These are phyloP conservation scores for Cladobotryum mycophilum DNA, from an alignment of 2,329 filamentous ascomycete species.

Conservation along the genomic window DNA sequence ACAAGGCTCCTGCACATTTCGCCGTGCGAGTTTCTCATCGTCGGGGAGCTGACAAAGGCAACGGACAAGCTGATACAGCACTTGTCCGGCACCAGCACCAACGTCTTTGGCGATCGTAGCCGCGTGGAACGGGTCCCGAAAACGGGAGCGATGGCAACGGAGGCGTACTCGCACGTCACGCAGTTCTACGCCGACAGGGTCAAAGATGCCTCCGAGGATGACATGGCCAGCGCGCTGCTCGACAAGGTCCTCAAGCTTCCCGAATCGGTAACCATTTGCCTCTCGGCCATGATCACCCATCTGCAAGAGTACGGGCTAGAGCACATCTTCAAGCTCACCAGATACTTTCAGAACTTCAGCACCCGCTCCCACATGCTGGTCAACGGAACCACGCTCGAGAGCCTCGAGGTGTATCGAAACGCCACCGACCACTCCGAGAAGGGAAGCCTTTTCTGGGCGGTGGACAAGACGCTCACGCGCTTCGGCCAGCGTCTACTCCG, in stretches of 20 bases:
- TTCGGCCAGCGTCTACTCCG: slow-evolving; percentile 83
- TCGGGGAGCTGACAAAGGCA: slow-evolving; percentile 81
- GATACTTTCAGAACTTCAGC: slow-evolving; percentile 95
- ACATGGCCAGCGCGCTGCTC: slow-evolving; percentile 59
- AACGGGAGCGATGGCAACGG: slow-evolving; percentile 72
- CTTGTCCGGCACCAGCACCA: slow-evolving; percentile 80
- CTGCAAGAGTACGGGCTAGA: slow-evolving; percentile 87
- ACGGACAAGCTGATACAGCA: slow-evolving; percentile 91
- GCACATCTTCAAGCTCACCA: slow-evolving; percentile 92
- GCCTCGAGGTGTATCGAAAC: slow-evolving; percentile 92
- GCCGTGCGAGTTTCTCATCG: slow-evolving; percentile 89
- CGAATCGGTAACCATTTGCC: slow-evolving; percentile 79
- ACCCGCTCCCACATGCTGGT: slow-evolving; percentile 91
- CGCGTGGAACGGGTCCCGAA: slow-evolving; percentile 75
- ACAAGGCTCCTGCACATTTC: slow-evolving; percentile 92
- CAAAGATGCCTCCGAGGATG: slow-evolving; percentile 52
- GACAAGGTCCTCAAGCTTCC: slow-evolving; percentile 82
- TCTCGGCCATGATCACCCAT: slow-evolving; percentile 95
- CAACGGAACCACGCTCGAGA: slow-evolving; percentile 90
- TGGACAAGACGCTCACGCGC: slow-evolving; percentile 85
- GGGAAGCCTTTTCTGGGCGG: slow-evolving; percentile 90
- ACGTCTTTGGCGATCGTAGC: slow-evolving; percentile 86
- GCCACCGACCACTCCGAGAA: slow-evolving; percentile 79
- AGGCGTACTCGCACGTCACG: slow-evolving; percentile 82
- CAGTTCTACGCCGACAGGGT: slow-evolving; percentile 88